phyloP scores from a whole-genome alignment of 768 basidiomycete genomes.

The Pisolithus microcarpus region DNA sequence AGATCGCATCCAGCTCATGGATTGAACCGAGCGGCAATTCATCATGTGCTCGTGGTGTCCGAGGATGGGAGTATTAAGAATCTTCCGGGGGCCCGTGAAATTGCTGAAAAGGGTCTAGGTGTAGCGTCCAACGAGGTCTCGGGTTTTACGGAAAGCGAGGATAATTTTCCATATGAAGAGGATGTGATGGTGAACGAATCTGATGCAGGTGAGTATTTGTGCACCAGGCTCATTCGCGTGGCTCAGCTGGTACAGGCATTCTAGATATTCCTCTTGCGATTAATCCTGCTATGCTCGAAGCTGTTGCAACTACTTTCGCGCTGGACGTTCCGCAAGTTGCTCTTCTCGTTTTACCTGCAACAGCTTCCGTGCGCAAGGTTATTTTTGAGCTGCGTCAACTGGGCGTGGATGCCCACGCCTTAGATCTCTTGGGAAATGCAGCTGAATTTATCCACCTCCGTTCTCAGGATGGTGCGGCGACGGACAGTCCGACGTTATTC shows the following conservation, averaged over 20 bases:
- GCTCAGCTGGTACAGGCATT: slow-evolving; percentile 34
- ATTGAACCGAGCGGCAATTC: slow-evolving; percentile 26
- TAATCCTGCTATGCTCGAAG: slow-evolving; percentile 53
- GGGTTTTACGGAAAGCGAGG: slow-evolving; percentile 4
- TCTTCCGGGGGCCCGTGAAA: slow-evolving; percentile 37
- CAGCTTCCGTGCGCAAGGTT: slow-evolving; percentile 52
- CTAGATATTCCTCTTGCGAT: slow-evolving; percentile 43
- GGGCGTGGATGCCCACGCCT: slow-evolving; percentile 58
- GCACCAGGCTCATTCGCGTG: neutral
- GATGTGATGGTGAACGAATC: slow-evolving; percentile 14
- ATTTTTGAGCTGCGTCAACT: slow-evolving; percentile 57
- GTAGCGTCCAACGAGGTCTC: neutral
- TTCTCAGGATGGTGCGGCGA: slow-evolving; percentile 22
- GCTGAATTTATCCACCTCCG: slow-evolving; percentile 39
- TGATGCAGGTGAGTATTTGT: slow-evolving; percentile 15
- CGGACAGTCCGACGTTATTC: slow-evolving; percentile 54
- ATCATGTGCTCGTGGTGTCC: slow-evolving; percentile 59
- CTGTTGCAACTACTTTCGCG: slow-evolving; percentile 63
- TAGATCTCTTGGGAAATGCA: slow-evolving; percentile 45
- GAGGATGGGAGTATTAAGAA: slow-evolving; percentile 47
- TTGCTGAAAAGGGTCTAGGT: neutral
- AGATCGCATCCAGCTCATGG: slow-evolving; percentile 21
- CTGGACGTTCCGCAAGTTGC: slow-evolving; percentile 63
- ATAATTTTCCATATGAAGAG: slow-evolving; percentile 19
- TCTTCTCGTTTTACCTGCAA: slow-evolving; percentile 60